Base-by-base conservation (phyloP, 1,284 basidiomycete genomes). In the Ceratobasidium sp. region DNA sequence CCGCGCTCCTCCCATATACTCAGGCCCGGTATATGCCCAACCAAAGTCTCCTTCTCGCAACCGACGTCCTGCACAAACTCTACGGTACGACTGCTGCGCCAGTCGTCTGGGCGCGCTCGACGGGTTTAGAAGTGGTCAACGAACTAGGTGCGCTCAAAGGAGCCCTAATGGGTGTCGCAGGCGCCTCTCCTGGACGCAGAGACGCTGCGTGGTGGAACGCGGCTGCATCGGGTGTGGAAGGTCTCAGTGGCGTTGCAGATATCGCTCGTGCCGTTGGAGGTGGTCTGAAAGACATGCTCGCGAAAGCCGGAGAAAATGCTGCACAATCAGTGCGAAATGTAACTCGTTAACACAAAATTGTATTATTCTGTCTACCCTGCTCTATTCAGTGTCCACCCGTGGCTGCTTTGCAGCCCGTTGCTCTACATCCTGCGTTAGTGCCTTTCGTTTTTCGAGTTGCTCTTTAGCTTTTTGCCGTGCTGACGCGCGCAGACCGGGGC, bases 61-160 rank as follows among this genome's bases (percentile, higher is more conserved):
- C 92, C 59, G 96, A 98, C 83, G 95, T 96, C 79, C 85, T 98
- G 58, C 91, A 96, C 82, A 93, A 93, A 78, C 79, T 98, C 9
- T 98, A 96, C 79, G 83, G 88, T 0, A 86, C 86, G 2, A 87
- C 90, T 44, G 82, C 84, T 18, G 85, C 84, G 9, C 88, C 91
- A 1, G 78, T 96, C 32, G 94, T 97, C 32, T 95, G 92, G 92
- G 90, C 89, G 5, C 88, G 96, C 61, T 92, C 91, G 0, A 88
- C 91, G 9, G 96, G 95, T 0, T 80, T 98, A n/a, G 95, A 98
- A 78, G 88, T 97, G 9, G 78, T 98, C 55, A 97, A 98, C 78
- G 95, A 98, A 81, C 81, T 97, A 23, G 91, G 92, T 74, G 84
- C 87, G 0, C 78, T 98, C 75, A 98, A 98, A 82, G 86, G 87